Evolutionary conservation across 176 grass and related monocot species (phyloP).

Genomic region (Oryza glumipatula): DNA sequence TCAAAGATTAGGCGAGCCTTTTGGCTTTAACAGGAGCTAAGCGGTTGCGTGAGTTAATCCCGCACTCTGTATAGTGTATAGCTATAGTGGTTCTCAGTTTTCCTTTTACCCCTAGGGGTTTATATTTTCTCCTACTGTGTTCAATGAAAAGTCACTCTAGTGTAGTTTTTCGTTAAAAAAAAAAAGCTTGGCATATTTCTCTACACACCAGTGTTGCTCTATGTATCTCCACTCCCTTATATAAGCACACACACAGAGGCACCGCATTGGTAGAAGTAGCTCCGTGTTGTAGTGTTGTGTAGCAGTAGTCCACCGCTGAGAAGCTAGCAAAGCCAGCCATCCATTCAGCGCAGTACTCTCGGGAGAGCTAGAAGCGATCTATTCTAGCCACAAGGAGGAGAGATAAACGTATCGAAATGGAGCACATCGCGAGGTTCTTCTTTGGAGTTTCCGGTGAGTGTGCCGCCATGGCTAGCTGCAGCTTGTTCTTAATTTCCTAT

Average conservation of each 20-base stretch:
- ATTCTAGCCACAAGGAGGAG: background rate
- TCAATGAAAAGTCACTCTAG: no score
- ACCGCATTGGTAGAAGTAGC: conserved; percentile 1
- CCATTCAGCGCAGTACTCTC: background rate
- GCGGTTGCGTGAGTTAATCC: no score
- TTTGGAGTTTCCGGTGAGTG: conserved; percentile 73
- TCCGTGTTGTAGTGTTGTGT: conserved; percentile 4
- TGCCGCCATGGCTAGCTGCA: conserved; percentile 10
- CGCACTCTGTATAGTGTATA: no score
- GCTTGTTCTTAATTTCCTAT: background rate
- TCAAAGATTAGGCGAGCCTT: no score
- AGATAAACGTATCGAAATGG: conserved; percentile 35
- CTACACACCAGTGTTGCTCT: background rate
- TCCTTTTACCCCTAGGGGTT: no score
- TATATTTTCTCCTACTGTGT: no score
- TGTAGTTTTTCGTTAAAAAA: no score
- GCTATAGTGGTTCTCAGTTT: no score
- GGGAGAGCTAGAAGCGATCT: background rate
- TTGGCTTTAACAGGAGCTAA: no score
- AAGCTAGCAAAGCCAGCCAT: conserved; percentile 3
- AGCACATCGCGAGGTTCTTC: conserved; percentile 70
- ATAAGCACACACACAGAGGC: conserved; percentile 9
- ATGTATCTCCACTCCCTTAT: background rate
- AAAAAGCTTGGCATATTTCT: background rate
- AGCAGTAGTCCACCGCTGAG: background rate